phyloP scores from a whole-genome alignment of 805 yeast genomes.

The Pichia cabralensis region DNA sequence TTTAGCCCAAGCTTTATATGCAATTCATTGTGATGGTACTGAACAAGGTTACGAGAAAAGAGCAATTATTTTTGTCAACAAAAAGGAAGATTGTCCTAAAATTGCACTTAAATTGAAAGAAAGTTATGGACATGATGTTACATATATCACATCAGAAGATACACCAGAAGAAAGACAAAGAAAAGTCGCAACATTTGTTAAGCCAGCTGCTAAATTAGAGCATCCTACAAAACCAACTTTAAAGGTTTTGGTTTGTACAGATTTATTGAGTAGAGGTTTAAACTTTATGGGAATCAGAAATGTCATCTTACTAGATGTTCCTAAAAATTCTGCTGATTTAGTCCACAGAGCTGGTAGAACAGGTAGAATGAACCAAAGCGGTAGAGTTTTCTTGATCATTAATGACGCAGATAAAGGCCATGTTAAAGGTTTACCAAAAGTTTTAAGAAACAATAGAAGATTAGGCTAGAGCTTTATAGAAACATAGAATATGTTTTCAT shows the following conservation, averaged over 20 bases:
- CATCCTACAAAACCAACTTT: constrained; percentile 27
- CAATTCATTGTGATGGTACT: constrained; percentile 74
- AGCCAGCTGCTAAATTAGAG: constrained; percentile 41
- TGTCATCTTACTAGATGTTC: constrained; percentile 77
- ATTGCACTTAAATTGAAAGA: constrained; percentile 44
- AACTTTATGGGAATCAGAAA: constrained; percentile 77
- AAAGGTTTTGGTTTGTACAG: constrained; percentile 78
- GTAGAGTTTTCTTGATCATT: constrained; percentile 75
- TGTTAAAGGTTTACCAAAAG: constrained; percentile 72
- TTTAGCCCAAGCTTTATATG: constrained; percentile 78
- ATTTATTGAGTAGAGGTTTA: constrained; percentile 80
- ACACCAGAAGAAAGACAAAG: constrained; percentile 46
- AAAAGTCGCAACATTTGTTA: constrained; percentile 53
- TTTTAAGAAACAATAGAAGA: constrained; percentile 42
- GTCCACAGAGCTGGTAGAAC: constrained; percentile 92
- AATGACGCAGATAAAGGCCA: constrained; percentile 61
- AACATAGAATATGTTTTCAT: background rate
- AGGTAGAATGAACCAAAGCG: constrained; percentile 83
- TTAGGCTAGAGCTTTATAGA: constrained; percentile 15
- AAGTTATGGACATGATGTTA: constrained; percentile 46
- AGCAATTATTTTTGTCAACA: constrained; percentile 77
- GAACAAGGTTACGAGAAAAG: constrained; percentile 71
- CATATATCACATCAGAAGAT: constrained; percentile 60
- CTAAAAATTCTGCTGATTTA: constrained; percentile 73
- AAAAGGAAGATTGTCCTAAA: constrained; percentile 49